Evolutionary conservation across 2,329 filamentous ascomycete genomes (phyloP), one percentile per base, ranked within the genome.

Genomic region (Penicillium corylophilum): DNA sequence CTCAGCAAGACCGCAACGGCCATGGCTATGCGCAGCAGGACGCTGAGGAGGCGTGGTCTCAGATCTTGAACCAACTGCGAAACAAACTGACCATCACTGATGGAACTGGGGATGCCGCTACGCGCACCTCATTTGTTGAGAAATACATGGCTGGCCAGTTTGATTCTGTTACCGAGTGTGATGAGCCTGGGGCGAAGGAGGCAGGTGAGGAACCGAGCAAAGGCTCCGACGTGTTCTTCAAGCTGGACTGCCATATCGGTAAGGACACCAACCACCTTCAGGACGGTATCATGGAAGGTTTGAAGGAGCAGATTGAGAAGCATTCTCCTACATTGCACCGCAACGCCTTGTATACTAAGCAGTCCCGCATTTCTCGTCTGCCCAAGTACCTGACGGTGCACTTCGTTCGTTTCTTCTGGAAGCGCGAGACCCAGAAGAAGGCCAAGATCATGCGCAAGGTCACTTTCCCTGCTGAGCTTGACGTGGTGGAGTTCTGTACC

Each of bases 391-490:
- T 99, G 40, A 94, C 94, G 0, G 90, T 99, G 4, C 94, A 99
- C 73, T 96, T 99, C 71, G 89, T 99, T 50, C 90, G 94, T 59
- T 99, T 99, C 77, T 96, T 93, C 78, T 99, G 94, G 94, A 93
- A 95, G 69, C 85, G 88, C 42, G 90, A 95, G 62, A 91, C 90
- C 3, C 88, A 95, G 73, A 97, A 97, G 79, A 99, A 99, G 80
- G 92, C 93, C 61, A 99, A 99, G 81, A 99, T 99, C 64, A 93
- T 99, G 89, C 89, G 92, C 70, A 99, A 97, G 76, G 94, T 99
- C 51, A 93, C 90, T 0, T 99, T 99, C 70, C 93, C 93, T 6
- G 86, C 89, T 45, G 94, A 99, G 73, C 79, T 99, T 29, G 94
- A 99, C 66, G 85, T 90, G 35, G 86, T 95, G 20, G 94, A 99